Conservation (phyloP, 192 early-diverging fungal genomes). For the Entomortierella lignicola region DNA sequence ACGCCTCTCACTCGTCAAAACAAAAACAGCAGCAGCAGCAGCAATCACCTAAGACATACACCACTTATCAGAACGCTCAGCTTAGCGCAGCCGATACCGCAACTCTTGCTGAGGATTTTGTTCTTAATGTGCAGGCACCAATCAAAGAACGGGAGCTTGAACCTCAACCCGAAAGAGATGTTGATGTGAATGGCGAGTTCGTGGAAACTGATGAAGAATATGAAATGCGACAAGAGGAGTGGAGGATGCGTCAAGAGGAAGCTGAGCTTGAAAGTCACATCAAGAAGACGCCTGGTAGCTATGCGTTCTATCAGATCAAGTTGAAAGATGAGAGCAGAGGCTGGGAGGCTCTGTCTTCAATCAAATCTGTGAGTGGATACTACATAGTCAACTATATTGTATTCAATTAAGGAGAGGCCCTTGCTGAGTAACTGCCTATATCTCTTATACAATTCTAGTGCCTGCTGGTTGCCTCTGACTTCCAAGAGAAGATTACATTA, state of each 20-base stretch:
- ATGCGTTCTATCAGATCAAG: conserved; percentile 50
- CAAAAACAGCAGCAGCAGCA: conserved; percentile 22
- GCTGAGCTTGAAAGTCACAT: neutral
- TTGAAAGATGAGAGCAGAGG: conserved; percentile 36
- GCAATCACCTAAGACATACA: neutral
- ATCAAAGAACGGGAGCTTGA: conserved; percentile 8
- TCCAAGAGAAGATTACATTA: conserved; percentile 32
- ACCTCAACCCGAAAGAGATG: neutral
- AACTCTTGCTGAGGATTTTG: conserved; percentile 27
- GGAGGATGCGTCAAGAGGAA: conserved; percentile 33
- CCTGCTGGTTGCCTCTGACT: conserved; percentile 39
- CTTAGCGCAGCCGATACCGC: neutral
- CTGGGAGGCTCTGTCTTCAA: conserved; percentile 47
- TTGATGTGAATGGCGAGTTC: conserved; percentile 14
- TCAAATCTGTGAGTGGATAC: conserved; percentile 41
- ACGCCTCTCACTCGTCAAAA: conserved; percentile 1
- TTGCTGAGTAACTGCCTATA: too few relatives aligned
- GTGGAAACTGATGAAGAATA: conserved; percentile 46
- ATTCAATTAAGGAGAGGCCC: too few relatives aligned
- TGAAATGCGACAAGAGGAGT: conserved; percentile 28
- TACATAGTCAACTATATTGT: too few relatives aligned
- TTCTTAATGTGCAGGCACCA: conserved; percentile 38
- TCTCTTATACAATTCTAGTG: conserved; percentile 20
- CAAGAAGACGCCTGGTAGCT: conserved; percentile 27
- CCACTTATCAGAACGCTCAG: conserved; percentile 21